These are phyloP conservation scores for Thielaviopsis euricoi DNA, from an alignment of 2,329 filamentous ascomycete genomes.

Conservation along the genomic window DNA sequence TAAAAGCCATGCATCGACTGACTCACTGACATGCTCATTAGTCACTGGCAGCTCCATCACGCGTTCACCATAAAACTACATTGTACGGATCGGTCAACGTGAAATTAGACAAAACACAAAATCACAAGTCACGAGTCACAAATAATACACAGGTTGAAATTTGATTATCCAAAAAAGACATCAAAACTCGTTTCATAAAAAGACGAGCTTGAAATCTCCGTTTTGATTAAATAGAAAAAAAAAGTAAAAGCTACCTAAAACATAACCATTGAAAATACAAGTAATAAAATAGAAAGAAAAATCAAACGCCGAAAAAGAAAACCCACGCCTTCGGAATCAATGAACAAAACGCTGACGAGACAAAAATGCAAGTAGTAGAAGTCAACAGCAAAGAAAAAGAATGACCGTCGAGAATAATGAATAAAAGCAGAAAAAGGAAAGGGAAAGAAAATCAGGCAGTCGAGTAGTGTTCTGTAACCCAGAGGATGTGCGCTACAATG, in stretches of 20 bases:
- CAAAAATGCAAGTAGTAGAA: not conserved
- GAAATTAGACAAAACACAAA: too few relatives aligned
- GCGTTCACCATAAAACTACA: not conserved
- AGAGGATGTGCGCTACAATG: not conserved
- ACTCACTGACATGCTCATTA: not conserved
- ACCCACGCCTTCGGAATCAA: not conserved
- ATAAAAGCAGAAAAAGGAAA: not conserved
- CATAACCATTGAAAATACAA: not conserved
- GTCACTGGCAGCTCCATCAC: not conserved
- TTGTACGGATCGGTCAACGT: too few relatives aligned
- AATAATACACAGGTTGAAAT: not conserved
- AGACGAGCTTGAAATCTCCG: not conserved
- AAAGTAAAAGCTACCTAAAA: not conserved
- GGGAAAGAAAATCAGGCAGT: not conserved
- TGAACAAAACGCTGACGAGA: not conserved
- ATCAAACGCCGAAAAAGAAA: not conserved
- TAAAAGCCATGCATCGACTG: not conserved
- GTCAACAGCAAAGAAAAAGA: not conserved
- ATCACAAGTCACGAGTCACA: not conserved
- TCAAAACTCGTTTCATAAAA: not conserved
- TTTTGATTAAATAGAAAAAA: not conserved
- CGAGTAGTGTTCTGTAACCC: constrained; percentile 6
- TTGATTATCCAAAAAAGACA: not conserved
- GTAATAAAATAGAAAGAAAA: not conserved
- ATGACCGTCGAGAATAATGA: not conserved